A percentile compares a stretch with the other conserved stretches of the same genome.
Conservation (phyloP, 768 basidiomycete genomes). For the Mycena belliarum region DNA sequence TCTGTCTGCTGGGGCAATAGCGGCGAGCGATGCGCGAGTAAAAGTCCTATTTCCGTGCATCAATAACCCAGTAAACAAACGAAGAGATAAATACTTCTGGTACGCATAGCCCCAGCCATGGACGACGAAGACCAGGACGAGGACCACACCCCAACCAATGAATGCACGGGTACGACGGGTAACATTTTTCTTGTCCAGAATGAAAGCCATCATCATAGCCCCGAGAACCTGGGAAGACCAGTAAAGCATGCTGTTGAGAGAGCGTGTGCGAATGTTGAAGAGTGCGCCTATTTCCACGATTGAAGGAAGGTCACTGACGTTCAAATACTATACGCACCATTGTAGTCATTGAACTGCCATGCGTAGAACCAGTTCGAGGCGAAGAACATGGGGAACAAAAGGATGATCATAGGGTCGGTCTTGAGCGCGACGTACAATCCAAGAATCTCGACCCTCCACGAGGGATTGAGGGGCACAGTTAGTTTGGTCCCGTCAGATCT, state of each 20-base stretch:
- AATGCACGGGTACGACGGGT: slow-evolving; percentile 72
- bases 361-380: slow-evolving; percentile 86
- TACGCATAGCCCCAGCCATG: slow-evolving; percentile 80
- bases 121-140: slow-evolving; percentile 64
- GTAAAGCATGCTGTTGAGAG: slow-evolving; percentile 77
- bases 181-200: slow-evolving; percentile 61
- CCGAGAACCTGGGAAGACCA: slow-evolving; percentile 81
- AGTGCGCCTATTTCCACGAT: slow-evolving; percentile 39
- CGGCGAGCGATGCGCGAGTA: slow-evolving; percentile 50
- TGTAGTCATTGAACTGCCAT: slow-evolving; percentile 84
- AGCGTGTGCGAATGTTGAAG: slow-evolving; percentile 78
- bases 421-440: slow-evolving; percentile 68
- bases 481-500: slow-evolving; percentile 77
- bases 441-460: slow-evolving; percentile 75
- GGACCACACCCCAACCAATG: slow-evolving; percentile 62
- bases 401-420: slow-evolving; percentile 69
- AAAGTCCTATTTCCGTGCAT: slow-evolving; percentile 61
- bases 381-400: slow-evolving; percentile 86
- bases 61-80: too few species aligned
- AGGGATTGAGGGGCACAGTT: slow-evolving; percentile 60
- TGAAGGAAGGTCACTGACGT: neutral
- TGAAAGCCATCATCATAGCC: slow-evolving; percentile 65
- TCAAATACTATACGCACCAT: slow-evolving; percentile 34
- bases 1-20: neutral
- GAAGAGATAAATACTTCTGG: slow-evolving; percentile 54